Conservation (phyloP, 2,329 filamentous ascomycete genomes). For the Stemphylium vesicarium region DNA sequence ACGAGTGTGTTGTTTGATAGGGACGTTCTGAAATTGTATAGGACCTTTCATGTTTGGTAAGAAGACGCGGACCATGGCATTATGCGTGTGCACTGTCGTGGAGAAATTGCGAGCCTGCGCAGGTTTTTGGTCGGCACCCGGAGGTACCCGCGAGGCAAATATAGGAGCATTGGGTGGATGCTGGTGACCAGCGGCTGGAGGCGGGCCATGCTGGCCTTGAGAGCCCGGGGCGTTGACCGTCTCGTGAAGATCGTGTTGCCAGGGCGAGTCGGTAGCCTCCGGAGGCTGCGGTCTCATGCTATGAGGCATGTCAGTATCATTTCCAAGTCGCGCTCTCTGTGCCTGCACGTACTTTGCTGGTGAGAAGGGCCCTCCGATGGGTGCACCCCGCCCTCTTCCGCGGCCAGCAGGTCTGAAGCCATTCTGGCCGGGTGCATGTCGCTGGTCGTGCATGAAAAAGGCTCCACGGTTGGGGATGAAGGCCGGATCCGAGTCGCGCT, state of each 20-base stretch:
- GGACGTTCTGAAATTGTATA: constrained; percentile 74
- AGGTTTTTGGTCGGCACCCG: constrained; percentile 36
- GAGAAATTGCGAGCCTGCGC: constrained; percentile 65
- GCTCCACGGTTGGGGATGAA: constrained; percentile 93
- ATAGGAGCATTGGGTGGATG: constrained; percentile 25
- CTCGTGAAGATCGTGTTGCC: constrained; percentile 96
- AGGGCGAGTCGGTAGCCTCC: constrained; percentile 72
- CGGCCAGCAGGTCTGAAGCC: constrained; percentile 75
- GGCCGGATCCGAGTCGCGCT: constrained; percentile 84
- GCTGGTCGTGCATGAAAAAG: constrained; percentile 97
- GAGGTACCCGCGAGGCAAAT: constrained; percentile 30
- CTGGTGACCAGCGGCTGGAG: constrained; percentile 21
- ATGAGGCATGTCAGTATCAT: constrained; percentile 33
- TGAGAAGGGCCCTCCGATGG: constrained; percentile 60
- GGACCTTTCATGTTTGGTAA: constrained; percentile 77
- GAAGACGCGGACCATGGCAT: constrained; percentile 81
- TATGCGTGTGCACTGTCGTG: constrained; percentile 81
- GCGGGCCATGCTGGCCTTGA: constrained; percentile 32
- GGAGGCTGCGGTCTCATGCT: constrained; percentile 52
- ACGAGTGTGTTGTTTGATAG: constrained; percentile 89
- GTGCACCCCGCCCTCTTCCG: constrained; percentile 59
- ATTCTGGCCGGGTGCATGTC: constrained; percentile 77
- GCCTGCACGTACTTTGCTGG: constrained; percentile 66
- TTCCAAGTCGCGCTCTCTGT: not conserved
- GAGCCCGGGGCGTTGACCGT: constrained; percentile 54